These are phyloP conservation scores for Colletotrichum chrysophilum DNA, from an alignment of 2,329 filamentous ascomycete species.

Conservation along the genomic window DNA sequence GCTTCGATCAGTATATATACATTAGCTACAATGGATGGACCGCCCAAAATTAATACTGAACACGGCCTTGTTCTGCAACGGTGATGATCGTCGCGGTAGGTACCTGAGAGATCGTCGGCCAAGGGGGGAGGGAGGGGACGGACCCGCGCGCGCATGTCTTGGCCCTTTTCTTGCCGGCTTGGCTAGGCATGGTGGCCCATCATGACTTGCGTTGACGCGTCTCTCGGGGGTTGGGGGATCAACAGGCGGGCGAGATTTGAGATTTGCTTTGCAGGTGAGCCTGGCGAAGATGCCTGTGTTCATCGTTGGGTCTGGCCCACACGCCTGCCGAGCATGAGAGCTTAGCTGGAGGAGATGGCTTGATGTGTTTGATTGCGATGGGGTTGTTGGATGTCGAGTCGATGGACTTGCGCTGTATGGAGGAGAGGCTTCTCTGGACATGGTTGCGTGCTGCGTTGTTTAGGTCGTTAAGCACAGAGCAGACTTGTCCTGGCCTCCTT, in stretches of 20 bases:
- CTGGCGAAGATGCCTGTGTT: not conserved
- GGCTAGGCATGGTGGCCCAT: not conserved
- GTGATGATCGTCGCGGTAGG: not conserved
- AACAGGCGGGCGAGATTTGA: not conserved
- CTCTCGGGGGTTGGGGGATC: not conserved
- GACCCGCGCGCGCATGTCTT: not conserved
- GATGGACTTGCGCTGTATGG: not conserved
- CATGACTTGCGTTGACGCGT: not conserved
- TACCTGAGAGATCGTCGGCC: not conserved
- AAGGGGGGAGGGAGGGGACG: not conserved
- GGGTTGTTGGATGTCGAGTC: not conserved
- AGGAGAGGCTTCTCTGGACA: not conserved
- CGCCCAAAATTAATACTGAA: not conserved
- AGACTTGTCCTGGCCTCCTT: not conserved
- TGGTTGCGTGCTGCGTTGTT: not conserved
- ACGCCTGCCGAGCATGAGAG: not conserved
- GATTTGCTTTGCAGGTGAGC: not conserved
- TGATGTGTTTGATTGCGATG: not conserved
- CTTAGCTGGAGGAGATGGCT: not conserved
- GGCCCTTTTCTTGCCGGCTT: not conserved
- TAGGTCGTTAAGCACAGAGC: not conserved
- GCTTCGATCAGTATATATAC: not conserved
- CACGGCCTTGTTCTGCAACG: not conserved
- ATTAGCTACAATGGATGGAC: not conserved
- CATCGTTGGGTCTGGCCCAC: not conserved